Evolutionary conservation across 1,139 yeast species (phyloP).

Genomic region (Scheffersomyces titani): DNA sequence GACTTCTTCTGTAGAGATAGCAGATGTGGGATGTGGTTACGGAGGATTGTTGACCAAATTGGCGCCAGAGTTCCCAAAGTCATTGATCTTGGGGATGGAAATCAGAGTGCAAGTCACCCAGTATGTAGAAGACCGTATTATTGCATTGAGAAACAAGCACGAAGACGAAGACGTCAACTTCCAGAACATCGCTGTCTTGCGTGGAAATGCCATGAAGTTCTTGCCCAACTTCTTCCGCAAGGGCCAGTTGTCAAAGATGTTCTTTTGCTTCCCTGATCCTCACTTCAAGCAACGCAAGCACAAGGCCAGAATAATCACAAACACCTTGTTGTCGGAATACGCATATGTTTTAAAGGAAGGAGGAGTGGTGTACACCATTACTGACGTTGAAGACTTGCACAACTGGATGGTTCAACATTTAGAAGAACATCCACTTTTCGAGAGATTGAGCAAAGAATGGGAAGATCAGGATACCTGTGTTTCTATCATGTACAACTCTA

Average conservation of each 20-base stretch:
- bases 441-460: conserved; percentile 77
- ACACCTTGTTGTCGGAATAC: conserved; percentile 84
- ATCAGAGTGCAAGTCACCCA: conserved; percentile 97
- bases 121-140: conserved; percentile 92
- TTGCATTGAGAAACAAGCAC: conserved; percentile 74
- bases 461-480: conserved; percentile 81
- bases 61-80: conserved; percentile 74
- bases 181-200: conserved; percentile 82
- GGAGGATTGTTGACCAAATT: conserved; percentile 88
- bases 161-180: conserved; percentile 40
- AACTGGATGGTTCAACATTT: conserved; percentile 95
- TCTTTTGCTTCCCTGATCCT: conserved; percentile 99
- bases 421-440: conserved; percentile 88
- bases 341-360: conserved; percentile 88
- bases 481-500: conserved; percentile 79
- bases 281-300: conserved; percentile 97
- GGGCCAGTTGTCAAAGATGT: conserved; percentile 83
- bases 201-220: conserved; percentile 98
- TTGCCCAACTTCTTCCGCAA: conserved; percentile 88
- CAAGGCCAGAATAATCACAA: conserved; percentile 93
- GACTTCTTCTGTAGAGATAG: conserved; percentile 72
- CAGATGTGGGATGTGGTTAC: conserved; percentile 97
- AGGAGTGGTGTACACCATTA: conserved; percentile 89
- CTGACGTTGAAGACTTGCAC: conserved; percentile 93
- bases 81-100: conserved; percentile 88